A percentile compares a stretch with the other conserved stretches of the same genome.
phyloP scores from a whole-genome alignment of 495 filamentous ascomycete species.

The Penicillium taxi region DNA sequence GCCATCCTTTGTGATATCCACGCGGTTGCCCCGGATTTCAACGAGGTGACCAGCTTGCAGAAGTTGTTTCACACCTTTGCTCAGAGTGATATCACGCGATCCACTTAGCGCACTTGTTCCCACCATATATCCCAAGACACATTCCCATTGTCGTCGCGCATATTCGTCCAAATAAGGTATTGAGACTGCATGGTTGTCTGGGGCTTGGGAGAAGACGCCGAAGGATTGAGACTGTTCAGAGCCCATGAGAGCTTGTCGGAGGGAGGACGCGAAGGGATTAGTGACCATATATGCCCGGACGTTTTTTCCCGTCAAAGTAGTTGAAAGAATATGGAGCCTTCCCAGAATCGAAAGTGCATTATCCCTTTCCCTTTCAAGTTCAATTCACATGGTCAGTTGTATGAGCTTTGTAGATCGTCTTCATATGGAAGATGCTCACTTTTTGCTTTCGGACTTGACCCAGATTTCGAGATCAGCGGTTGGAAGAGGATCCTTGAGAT shows the following conservation, averaged over 20 bases:
- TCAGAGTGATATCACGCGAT: constrained; percentile 49
- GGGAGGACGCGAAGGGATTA: constrained; percentile 62
- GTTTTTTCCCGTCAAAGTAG: constrained; percentile 48
- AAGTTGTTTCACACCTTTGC: constrained; percentile 72
- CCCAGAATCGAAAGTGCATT: constrained; percentile 72
- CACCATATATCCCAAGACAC: constrained; percentile 92
- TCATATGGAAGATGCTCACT: constrained; percentile 31
- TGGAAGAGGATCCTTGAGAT: constrained; percentile 68
- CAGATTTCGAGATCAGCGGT: constrained; percentile 72
- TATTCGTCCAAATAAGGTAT: constrained; percentile 73
- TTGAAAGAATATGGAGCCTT: constrained; percentile 70
- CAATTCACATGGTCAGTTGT: constrained; percentile 3
- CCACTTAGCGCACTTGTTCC: constrained; percentile 51
- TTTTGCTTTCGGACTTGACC: constrained; percentile 66
- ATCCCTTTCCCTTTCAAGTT: constrained; percentile 57
- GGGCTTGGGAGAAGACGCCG: constrained; percentile 65
- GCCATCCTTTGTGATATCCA: constrained; percentile 78
- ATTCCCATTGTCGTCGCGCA: constrained; percentile 86
- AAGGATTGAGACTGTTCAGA: constrained; percentile 80
- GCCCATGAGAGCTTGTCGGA: constrained; percentile 79
- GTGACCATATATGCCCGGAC: constrained; percentile 62
- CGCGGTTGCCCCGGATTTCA: constrained; percentile 48
- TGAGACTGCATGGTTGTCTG: constrained; percentile 50
- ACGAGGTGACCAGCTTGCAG: constrained; percentile 75
- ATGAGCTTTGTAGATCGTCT: not conserved